A percentile compares a stretch with the other conserved stretches of the same genome.
Evolutionary conservation across 106 monocot species (phyloP).

Genomic region (Dendrobium officinale): DNA sequence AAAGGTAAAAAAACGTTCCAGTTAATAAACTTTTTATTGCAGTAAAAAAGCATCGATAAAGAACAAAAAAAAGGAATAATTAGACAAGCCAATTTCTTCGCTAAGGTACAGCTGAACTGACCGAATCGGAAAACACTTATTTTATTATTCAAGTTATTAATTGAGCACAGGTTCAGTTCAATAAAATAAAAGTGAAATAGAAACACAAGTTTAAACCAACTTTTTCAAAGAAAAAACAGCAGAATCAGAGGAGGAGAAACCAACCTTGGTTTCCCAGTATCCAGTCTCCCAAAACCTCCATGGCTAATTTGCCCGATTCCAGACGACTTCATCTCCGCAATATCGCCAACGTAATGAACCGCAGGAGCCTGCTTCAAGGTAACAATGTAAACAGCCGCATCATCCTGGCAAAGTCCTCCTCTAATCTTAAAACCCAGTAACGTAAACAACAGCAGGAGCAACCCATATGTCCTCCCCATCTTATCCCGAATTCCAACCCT

Average conservation of each 20-base stretch:
- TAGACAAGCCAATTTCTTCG: background rate
- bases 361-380: conserved; percentile 81
- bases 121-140: background rate
- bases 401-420: conserved; percentile 39
- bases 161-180: background rate
- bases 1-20: background rate
- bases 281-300: conserved; percentile 27
- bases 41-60: background rate
- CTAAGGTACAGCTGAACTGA: background rate
- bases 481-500: conserved; percentile 12
- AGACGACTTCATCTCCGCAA: conserved; percentile 36
- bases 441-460: conserved; percentile 19
- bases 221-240: background rate
- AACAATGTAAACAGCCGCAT: conserved; percentile 73
- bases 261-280: conserved; percentile 57
- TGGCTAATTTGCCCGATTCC: conserved; percentile 22
- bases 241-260: background rate
- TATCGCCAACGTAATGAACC: conserved; percentile 33
- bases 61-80: background rate
- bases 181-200: background rate
- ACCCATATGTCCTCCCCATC: conserved; percentile 14
- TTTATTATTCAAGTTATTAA: background rate
- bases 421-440: conserved; percentile 22
- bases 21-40: background rate
- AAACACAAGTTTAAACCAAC: background rate